Base-by-base conservation (phyloP, 441 rosid species). In the Aquilaria agallochum region DNA sequence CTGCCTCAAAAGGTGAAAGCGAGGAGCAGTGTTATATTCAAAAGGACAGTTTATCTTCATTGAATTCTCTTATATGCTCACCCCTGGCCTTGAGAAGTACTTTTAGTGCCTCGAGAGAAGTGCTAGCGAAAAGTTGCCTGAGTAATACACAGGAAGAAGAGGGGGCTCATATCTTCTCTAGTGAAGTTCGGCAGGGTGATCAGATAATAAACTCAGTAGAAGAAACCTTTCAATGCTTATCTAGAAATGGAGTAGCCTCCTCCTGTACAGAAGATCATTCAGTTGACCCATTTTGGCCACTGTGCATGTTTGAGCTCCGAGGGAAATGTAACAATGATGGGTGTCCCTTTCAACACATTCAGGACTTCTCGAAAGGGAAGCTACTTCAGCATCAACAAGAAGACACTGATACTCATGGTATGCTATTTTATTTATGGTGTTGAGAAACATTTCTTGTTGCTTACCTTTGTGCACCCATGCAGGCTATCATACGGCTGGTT, bases 281-380 rank as follows among this genome's bases (percentile, higher is more conserved):
- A 36, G 66, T 92, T 68, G 93, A 95, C 64, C 97, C 95, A 59
- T 87, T 77, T 68, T 80, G 90, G 95, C 92, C 97, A 15, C 82
- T 95, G 33, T 95, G 98, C 78, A 76, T 85, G 86, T 95, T 82
- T 40, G 99, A 95, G 75, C 93, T 95, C 53, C 88, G 99, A 56
- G 99, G 99, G 69, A 92, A 88, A 75, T 95, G 99, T 84, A 95
- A 92, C 72, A 85, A 92, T 73, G 88, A 88, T 66, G 90, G 85
- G 65, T 95, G 99, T 64, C 88, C 91, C 58, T 92, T 90, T 96
- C 99, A 95, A 81, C 99, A 95, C 75, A 72, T 83, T 56, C 83
- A 80, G 73, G 86, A 82, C 64, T 74, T 76, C 62, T 72, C 80
- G 67, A 8, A 40, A 40, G 71, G 60, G 55, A 75, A 64, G 65